Conservation (phyloP, 139 green algal species). For the Zygnema cylindricum region DNA sequence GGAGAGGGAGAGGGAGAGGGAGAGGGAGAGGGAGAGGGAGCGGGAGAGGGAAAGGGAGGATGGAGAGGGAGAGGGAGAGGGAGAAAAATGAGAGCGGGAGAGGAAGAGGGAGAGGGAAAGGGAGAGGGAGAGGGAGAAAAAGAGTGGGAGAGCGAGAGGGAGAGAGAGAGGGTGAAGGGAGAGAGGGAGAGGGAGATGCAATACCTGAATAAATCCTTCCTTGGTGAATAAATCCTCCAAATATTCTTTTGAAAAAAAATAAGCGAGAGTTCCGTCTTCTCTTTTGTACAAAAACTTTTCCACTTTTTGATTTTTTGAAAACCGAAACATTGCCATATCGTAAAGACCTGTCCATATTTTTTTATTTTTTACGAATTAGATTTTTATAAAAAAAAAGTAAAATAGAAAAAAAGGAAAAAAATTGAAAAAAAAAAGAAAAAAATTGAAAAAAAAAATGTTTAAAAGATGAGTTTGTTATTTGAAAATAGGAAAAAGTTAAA, state of each 20-base stretch:
- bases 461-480: too few species aligned
- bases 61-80: neutral
- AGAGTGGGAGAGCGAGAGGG: neutral
- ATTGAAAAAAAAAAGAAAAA: too few species aligned
- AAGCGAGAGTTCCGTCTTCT: conserved; percentile 31
- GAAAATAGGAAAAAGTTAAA: too few species aligned
- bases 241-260: conserved; percentile 45
- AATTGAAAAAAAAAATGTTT: too few species aligned
- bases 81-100: neutral
- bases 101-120: neutral
- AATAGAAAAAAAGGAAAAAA: too few species aligned
- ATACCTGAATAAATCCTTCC: conserved; percentile 37
- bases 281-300: neutral
- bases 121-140: neutral
- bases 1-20: neutral
- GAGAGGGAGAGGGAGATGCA: neutral
- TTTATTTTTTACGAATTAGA: too few species aligned
- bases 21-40: neutral
- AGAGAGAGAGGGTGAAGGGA: neutral
- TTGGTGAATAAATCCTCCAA: conserved; percentile 13
- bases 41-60: neutral
- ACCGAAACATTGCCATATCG: conserved; percentile 41
- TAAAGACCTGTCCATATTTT: conserved; percentile 41
- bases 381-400: too few species aligned
- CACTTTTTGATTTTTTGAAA: conserved; percentile 7